These are phyloP conservation scores for Nitzschia sp. DNA, from an alignment of 108 stramenopile genomes.

Conservation along the genomic window DNA sequence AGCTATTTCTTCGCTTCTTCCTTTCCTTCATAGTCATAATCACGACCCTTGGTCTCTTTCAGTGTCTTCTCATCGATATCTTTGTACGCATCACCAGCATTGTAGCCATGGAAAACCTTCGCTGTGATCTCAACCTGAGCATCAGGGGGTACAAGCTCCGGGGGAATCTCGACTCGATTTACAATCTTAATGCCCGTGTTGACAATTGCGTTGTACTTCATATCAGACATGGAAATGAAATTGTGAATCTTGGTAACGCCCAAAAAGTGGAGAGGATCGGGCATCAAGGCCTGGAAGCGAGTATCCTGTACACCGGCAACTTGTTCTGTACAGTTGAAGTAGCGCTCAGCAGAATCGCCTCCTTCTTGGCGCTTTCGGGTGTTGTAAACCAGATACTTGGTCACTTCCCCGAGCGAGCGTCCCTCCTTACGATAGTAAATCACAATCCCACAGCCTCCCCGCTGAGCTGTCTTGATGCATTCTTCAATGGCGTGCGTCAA, in stretches of 20 bases:
- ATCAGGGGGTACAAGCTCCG: constrained; percentile 95
- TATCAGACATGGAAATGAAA: constrained; percentile 98
- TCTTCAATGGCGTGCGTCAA: constrained; percentile 99
- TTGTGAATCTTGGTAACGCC: constrained; percentile 95
- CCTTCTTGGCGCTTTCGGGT: constrained; percentile 97
- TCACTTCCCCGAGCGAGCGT: constrained; percentile 93
- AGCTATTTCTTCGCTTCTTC: constrained; percentile 3
- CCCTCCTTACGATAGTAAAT: constrained; percentile 99
- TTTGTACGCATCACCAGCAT: constrained; percentile 91
- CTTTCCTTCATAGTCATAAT: constrained; percentile 65
- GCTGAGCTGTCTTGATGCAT: constrained; percentile 95
- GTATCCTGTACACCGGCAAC: constrained; percentile 97
- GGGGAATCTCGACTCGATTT: constrained; percentile 97
- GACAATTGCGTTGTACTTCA: constrained; percentile 99
- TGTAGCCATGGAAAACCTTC: constrained; percentile 98
- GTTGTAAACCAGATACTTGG: constrained; percentile 99
- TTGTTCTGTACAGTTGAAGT: constrained; percentile 97
- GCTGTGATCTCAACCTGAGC: constrained; percentile 99
- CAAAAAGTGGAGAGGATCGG: constrained; percentile 95
- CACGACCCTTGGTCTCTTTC: constrained; percentile 88
- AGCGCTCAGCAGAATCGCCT: constrained; percentile 92
- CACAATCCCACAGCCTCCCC: constrained; percentile 94
- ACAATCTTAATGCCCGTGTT: constrained; percentile 95
- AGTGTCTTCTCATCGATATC: constrained; percentile 82
- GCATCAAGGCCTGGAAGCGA: constrained; percentile 98